Evolutionary conservation across 2,329 filamentous ascomycete species (phyloP), one percentile per base, ranked within the genome.

Genomic region (Colletotrichum sp.): DNA sequence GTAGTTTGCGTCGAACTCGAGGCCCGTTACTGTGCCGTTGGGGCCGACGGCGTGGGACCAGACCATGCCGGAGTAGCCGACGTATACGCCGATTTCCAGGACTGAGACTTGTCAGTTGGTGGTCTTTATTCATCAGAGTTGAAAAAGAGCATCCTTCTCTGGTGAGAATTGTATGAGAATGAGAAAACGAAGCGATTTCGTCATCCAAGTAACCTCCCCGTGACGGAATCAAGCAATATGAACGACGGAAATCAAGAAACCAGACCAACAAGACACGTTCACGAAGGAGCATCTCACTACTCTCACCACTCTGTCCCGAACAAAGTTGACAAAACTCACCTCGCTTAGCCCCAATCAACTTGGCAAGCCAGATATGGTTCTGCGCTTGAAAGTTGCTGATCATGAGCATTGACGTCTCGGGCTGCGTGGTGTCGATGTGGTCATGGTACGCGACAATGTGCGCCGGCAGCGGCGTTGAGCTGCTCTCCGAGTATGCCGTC

Each of bases 1-100:
- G 69, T 87, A 89, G 78, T 88, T 84, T 30, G 82, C 77, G 28
- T 82, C 82, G 72, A 85, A 88, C 81, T 90, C 89, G 12, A 91
- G 84, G 15, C 85, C 84, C 3, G 85, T 84, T 64, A 89, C 88
- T 16, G 80, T 78, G 80, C 88, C 79, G 63, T 85, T 80, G 3
- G 84, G 83, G 0, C 88, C 88, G 5, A 88, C 83, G 34, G 87
- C 88, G 26, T 89, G 84, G 4, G 87, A 81, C 88, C 88, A 89
- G 18, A 87, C 83, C 79, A 89, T 83, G 78, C 84, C 82, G n/a
- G 88, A 89, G 81, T 88, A 89, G 55, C 88, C 88, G 26, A 87
- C 82, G 75, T 87, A 89, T 71, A 89, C 87, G 55, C 88, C 88
- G 44, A 89, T 83, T 75, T 89, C 88, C 67, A 89, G 85, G 18